These are phyloP conservation scores for Acacia confusa DNA, from an alignment of 306 rosid genomes.

Conservation along the genomic window DNA sequence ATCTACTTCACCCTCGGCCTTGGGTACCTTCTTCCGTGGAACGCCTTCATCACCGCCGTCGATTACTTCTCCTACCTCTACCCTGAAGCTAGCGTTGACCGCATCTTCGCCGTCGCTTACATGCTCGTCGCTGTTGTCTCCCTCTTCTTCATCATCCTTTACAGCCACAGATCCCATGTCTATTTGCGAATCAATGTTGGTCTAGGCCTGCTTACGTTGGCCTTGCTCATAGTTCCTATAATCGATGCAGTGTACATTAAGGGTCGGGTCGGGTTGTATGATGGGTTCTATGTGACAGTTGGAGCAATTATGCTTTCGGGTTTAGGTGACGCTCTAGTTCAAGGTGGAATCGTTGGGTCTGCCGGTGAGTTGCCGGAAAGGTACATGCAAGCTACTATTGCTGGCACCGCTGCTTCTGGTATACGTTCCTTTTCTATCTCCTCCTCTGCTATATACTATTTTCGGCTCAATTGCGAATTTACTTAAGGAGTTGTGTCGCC, in stretches of 20 bases:
- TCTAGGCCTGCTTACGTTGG: constrained; percentile 52
- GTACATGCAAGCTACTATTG: constrained; percentile 83
- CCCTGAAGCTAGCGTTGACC: constrained; percentile 82
- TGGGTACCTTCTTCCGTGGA: constrained; percentile 94
- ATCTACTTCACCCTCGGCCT: constrained; percentile 71
- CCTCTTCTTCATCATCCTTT: constrained; percentile 58
- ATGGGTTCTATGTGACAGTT: constrained; percentile 63
- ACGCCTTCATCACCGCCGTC: constrained; percentile 87
- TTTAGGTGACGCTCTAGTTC: constrained; percentile 73
- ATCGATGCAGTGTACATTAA: constrained; percentile 52
- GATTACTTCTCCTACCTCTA: constrained; percentile 85
- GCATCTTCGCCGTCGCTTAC: constrained; percentile 72
- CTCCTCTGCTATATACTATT: background rate
- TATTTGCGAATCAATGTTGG: constrained; percentile 68
- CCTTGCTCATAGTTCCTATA: constrained; percentile 61
- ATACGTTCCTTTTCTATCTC: background rate
- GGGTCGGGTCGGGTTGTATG: constrained; percentile 77
- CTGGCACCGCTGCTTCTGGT: constrained; percentile 94
- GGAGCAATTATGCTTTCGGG: constrained; percentile 57
- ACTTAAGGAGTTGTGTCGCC: background rate
- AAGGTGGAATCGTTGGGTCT: constrained; percentile 74
- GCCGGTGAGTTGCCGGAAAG: constrained; percentile 87
- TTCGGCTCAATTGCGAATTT: background rate
- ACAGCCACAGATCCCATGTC: constrained; percentile 59
- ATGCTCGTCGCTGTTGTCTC: constrained; percentile 56